A percentile compares a stretch with the other conserved stretches of the same genome.
phyloP scores from a whole-genome alignment of 139 green algal genomes.

The Asterochloris erici region DNA sequence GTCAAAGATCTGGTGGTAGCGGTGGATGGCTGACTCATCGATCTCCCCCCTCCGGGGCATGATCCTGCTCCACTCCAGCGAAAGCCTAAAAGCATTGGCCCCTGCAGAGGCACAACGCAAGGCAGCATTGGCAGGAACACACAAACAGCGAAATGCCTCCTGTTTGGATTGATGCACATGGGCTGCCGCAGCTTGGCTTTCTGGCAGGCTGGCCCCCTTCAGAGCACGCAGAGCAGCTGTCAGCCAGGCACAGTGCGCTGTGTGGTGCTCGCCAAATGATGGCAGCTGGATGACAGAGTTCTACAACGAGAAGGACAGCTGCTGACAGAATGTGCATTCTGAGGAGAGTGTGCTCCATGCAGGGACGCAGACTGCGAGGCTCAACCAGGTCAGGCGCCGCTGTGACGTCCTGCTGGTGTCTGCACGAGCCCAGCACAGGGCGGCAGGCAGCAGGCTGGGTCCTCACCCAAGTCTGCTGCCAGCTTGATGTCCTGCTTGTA shows the following conservation, averaged over 20 bases:
- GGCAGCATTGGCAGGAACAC: not conserved
- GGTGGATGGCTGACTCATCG: slow-evolving; percentile 55
- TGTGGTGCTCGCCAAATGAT: not conserved
- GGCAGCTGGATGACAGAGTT: not conserved
- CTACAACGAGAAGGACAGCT: not conserved
- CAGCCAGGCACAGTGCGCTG: not conserved
- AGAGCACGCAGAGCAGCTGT: not conserved
- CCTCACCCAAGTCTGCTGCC: slow-evolving; percentile 17
- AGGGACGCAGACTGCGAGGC: not conserved
- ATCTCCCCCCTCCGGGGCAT: slow-evolving; percentile 54
- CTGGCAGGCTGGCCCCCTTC: not conserved
- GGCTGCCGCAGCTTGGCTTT: not conserved
- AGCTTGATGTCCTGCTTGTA: slow-evolving; percentile 29
- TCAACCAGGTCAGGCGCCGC: not conserved
- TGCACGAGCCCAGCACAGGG: not conserved
- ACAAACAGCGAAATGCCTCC: not conserved
- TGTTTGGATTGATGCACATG: not conserved
- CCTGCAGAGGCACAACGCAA: slow-evolving; percentile 24
- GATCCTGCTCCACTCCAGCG: slow-evolving; percentile 79
- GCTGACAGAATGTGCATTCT: not conserved
- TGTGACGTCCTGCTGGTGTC: not conserved
- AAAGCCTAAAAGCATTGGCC: slow-evolving; percentile 74
- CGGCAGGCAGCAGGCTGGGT: not conserved
- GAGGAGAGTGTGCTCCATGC: not conserved
- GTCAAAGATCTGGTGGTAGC: slow-evolving; percentile 51